Base-by-base conservation (phyloP, 768 basidiomycete genomes). In the Termitomyces sp. region DNA sequence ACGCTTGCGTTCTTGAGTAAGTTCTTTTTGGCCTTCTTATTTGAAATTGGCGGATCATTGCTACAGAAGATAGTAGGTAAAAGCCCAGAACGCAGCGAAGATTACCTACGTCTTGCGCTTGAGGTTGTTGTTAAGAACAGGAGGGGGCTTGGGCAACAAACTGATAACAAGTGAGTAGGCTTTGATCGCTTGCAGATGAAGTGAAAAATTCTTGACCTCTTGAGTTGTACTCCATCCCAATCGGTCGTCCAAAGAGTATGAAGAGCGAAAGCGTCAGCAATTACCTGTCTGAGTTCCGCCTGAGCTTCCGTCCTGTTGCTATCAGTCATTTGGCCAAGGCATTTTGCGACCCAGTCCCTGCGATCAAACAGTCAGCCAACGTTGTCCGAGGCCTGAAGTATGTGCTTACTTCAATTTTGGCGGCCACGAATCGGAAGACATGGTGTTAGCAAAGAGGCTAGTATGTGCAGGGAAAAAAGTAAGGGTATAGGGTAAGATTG, bases 271-370 rank as follows among this genome's bases (percentile, higher is more conserved):
- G 94, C 87, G 63, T 94, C 84, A 82, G 90, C 88, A 72, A 99
- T 97, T 81, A 94, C 89, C 85, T 91, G 83, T 83, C 94, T 94
- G 68, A 99, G 75, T 79, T 99, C 97, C 58, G 88, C 81, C 67
- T 94, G 92, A 21, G 95, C 95, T 63, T 94, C 93, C 48, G 75
- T 74, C 70, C 89, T 85, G 74, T 96, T 98, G 51, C 79, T 72
- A 61, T 94, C 89, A 17, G 91, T 91, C 79, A 96, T 95, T 73
- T 94, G 88, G 25, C 90, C 87, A 25, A 98, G 78, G 68, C 91
- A 96, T 72, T 86, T 87, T 67, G 94, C 91, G 30, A 98, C 95
- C 93, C 94, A 98, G 69, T 89, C 86, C 75, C 95, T 98, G 68
- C 16, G n/a, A 56, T 42, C 46, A 49, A 65, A 17, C 52, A 45